Conservation (phyloP, 2,329 filamentous ascomycete species). For the Epichloe uncinata region DNA sequence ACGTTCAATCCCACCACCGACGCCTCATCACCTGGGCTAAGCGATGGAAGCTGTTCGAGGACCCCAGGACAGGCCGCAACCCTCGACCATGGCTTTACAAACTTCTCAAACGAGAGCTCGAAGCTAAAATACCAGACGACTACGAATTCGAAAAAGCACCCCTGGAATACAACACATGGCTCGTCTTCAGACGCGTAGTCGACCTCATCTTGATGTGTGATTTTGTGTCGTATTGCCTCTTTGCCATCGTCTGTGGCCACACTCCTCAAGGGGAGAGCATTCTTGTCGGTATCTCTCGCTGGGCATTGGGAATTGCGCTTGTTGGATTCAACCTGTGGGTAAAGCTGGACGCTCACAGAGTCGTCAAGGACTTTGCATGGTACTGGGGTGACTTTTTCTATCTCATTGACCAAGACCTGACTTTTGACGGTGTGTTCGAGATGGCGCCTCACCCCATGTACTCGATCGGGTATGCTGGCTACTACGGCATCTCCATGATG, state of each 20-base stretch:
- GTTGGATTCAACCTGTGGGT: slow-evolving; percentile 97
- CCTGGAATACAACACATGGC: slow-evolving; percentile 98
- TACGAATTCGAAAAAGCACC: slow-evolving; percentile 89
- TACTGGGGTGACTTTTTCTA: slow-evolving; percentile 99
- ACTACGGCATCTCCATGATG: slow-evolving; percentile 97
- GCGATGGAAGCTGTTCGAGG: slow-evolving; percentile 74
- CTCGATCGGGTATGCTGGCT: slow-evolving; percentile 93
- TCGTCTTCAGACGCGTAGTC: slow-evolving; percentile 88
- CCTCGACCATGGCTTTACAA: slow-evolving; percentile 71
- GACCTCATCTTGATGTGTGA: slow-evolving; percentile 98
- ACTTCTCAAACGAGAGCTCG: slow-evolving; percentile 76
- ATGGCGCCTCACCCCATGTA: slow-evolving; percentile 99
- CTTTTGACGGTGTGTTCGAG: slow-evolving; percentile 97
- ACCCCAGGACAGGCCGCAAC: slow-evolving; percentile 68
- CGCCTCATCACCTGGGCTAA: slow-evolving; percentile 79
- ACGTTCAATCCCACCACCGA: slow-evolving; percentile 80
- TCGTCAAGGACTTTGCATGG: slow-evolving; percentile 98
- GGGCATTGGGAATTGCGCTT: slow-evolving; percentile 62
- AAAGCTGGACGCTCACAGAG: slow-evolving; percentile 91
- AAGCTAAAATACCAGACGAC: slow-evolving; percentile 87
- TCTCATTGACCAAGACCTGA: slow-evolving; percentile 92
- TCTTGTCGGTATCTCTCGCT: slow-evolving; percentile 58
- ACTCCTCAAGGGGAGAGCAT: slow-evolving; percentile 60
- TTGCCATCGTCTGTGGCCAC: slow-evolving; percentile 77
- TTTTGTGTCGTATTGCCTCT: slow-evolving; percentile 92